Conservation (phyloP, 306 rosid species). For the Cucurbita maxima region DNA sequence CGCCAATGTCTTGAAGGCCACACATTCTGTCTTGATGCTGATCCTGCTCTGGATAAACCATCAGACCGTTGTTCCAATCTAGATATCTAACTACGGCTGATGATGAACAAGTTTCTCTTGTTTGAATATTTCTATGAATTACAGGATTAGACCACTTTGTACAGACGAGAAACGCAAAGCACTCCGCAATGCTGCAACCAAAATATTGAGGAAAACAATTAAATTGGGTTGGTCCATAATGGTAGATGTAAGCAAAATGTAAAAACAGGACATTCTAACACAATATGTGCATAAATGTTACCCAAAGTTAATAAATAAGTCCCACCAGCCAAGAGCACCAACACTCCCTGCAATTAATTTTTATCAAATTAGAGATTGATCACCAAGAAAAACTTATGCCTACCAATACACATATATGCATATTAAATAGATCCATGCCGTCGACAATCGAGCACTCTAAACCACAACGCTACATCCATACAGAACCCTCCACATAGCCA, state of each 20-base stretch:
- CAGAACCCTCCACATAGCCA: neutral
- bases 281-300: conserved; percentile 18
- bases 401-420: neutral
- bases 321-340: conserved; percentile 97
- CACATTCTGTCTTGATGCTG: conserved; percentile 48
- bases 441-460: neutral
- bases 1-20: conserved; percentile 91
- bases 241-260: conserved; percentile 11
- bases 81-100: conserved; percentile 63
- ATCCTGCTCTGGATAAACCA: conserved; percentile 67
- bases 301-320: conserved; percentile 90
- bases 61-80: conserved; percentile 72
- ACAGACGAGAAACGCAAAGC: conserved; percentile 95
- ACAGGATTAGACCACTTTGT: conserved; percentile 98
- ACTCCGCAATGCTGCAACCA: conserved; percentile 70
- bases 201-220: neutral
- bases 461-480: neutral
- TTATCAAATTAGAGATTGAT: conserved; percentile 9
- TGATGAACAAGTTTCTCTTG: conserved; percentile 72
- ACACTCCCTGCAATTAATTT: conserved; percentile 51
- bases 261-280: conserved; percentile 11
- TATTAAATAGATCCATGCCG: neutral
- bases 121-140: conserved; percentile 54
- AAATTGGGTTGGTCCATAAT: conserved; percentile 1
- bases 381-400: neutral